Percentiles rank a stretch among this genome's conserved stretches.
phyloP scores from a whole-genome alignment of 768 basidiomycete species.

The Suillus placidus region DNA sequence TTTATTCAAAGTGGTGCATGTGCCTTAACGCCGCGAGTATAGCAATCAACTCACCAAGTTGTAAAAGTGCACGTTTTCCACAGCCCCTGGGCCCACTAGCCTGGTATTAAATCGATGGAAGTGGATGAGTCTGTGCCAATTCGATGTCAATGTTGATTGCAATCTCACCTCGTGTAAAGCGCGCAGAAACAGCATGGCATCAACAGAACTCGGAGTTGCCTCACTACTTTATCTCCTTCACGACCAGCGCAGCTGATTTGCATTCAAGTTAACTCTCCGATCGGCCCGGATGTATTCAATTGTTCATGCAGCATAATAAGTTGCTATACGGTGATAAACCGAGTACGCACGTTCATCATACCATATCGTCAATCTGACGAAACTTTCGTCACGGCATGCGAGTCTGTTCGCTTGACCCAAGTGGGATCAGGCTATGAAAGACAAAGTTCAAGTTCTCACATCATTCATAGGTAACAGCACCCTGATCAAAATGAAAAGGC shows the following conservation, averaged over 20 bases:
- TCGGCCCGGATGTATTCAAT: conserved; percentile 7
- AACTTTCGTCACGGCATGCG: too few species aligned
- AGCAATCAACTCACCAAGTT: neutral
- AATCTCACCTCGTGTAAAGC: conserved; percentile 9
- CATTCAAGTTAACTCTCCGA: conserved; percentile 4
- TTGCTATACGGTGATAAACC: conserved; percentile 7
- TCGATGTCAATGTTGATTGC: neutral
- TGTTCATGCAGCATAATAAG: neutral
- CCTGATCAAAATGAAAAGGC: neutral
- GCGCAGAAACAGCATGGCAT: conserved; percentile 9
- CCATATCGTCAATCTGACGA: conserved; percentile 1
- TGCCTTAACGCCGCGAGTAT: conserved; percentile 6
- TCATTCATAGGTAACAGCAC: conserved; percentile 5
- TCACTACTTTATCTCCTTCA: conserved; percentile 8
- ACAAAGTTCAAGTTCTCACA: conserved; percentile 6
- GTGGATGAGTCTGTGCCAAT: conserved; percentile 7
- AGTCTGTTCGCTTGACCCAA: neutral
- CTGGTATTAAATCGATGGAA: conserved; percentile 2
- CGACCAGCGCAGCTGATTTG: conserved; percentile 8
- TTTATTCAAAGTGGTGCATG: neutral
- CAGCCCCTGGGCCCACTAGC: conserved; percentile 5
- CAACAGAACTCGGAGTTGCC: conserved; percentile 6
- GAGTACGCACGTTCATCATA: conserved; percentile 1
- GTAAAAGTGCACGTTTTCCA: conserved; percentile 6
- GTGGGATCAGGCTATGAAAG: conserved; percentile 1